Evolutionary conservation across 768 basidiomycete genomes (phyloP).

Genomic region (Peribolospora baueri): DNA sequence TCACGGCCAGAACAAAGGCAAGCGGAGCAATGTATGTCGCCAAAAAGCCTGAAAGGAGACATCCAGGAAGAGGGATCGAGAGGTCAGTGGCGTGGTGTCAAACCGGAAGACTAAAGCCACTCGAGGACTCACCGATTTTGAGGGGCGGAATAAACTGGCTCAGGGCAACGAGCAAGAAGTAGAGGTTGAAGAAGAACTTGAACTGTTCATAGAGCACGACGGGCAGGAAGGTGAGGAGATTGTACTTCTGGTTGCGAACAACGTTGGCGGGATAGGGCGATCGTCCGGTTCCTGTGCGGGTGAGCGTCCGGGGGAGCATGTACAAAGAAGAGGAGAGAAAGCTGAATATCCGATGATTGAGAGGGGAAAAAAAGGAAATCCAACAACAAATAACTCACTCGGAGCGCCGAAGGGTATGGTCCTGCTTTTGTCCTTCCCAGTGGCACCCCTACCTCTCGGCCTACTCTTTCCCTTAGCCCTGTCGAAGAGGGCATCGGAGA

Average conservation of each 20-base stretch:
- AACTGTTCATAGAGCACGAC: conserved; percentile 97
- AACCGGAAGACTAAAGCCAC: background rate
- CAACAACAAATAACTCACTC: no score
- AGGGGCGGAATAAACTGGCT: conserved; percentile 89
- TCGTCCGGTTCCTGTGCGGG: conserved; percentile 29
- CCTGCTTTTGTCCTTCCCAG: no score
- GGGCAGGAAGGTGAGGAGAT: conserved; percentile 83
- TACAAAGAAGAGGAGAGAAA: conserved; percentile 1
- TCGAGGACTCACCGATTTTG: conserved; percentile 49
- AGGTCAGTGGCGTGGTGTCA: background rate
- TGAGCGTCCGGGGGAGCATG: conserved; percentile 32
- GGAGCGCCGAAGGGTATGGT: no score
- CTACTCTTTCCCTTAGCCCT: no score
- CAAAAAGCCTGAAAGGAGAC: conserved; percentile 49
- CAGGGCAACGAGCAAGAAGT: conserved; percentile 86
- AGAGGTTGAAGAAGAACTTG: conserved; percentile 99
- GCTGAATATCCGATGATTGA: background rate
- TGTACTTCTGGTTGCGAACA: conserved; percentile 95
- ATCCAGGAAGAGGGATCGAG: background rate
- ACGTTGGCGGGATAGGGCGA: conserved; percentile 45
- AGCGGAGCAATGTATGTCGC: conserved; percentile 87
- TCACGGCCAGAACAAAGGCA: conserved; percentile 78
- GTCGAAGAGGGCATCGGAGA: no score
- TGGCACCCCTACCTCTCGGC: no score
- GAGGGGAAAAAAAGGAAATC: no score